Evolutionary conservation across 441 rosid genomes (phyloP).

Genomic region (Erodium texanum): DNA sequence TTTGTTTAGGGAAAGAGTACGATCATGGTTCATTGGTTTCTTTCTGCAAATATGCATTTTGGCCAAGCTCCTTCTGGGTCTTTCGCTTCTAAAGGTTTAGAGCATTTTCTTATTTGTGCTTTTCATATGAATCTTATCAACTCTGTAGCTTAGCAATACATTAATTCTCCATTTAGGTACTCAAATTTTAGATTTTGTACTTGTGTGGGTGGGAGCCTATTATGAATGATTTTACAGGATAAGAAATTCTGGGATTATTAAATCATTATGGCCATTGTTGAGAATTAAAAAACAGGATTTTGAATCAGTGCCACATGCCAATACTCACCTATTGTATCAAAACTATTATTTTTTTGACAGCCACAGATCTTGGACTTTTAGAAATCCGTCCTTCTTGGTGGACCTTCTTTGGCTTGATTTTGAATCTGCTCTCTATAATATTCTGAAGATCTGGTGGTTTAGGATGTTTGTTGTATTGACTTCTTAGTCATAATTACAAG

Average conservation of each 20-base stretch:
- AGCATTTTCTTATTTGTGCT: not conserved
- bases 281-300: conserved; percentile 9
- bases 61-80: no score
- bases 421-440: not conserved
- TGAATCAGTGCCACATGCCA: not conserved
- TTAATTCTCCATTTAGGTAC: not conserved
- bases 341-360: conserved; percentile 4
- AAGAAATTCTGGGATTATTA: not conserved
- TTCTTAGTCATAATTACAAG: conserved; percentile 6
- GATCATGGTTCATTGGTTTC: not conserved
- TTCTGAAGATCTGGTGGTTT: conserved; percentile 3
- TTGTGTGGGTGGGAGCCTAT: not conserved
- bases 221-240: not conserved
- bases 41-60: no score
- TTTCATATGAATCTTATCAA: not conserved
- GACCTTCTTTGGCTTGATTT: not conserved
- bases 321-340: no score
- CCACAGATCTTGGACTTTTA: conserved; percentile 13
- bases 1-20: not conserved
- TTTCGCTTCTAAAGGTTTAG: not conserved
- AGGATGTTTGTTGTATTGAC: not conserved
- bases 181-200: not conserved
- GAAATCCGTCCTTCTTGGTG: conserved; percentile 14
- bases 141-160: not conserved
- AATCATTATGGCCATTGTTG: not conserved